Percentiles rank a stretch among this genome's conserved stretches.
These are phyloP conservation scores for Typha latifolia DNA, from an alignment of 176 grass and related monocot genomes.

Conservation along the genomic window DNA sequence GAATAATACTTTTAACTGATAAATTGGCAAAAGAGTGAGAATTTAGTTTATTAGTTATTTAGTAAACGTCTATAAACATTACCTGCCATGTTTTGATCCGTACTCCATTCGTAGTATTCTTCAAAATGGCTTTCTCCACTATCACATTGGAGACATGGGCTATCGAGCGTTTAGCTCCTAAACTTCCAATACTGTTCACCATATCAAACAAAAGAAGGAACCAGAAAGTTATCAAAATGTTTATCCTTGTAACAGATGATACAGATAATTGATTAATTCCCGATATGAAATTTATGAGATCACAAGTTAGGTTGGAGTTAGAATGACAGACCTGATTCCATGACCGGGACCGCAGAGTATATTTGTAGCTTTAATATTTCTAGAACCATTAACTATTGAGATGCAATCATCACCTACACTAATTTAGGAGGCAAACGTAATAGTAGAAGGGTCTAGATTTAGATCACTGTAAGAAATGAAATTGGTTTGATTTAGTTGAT, in stretches of 20 bases:
- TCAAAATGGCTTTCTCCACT: slow-evolving; percentile 48
- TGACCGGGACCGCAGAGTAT: slow-evolving; percentile 77
- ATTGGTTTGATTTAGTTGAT: too few species aligned
- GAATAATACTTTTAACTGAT: not conserved
- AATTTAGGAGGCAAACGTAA: not conserved
- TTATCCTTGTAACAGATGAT: not conserved
- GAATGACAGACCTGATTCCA: not conserved
- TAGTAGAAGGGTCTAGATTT: not conserved
- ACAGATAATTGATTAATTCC: too few species aligned
- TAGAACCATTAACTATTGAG: slow-evolving; percentile 61
- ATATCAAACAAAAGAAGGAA: not conserved
- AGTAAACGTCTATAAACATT: not conserved
- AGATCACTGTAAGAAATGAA: not conserved
- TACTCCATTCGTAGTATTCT: slow-evolving; percentile 68
- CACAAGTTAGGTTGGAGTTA: not conserved
- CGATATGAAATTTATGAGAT: not conserved
- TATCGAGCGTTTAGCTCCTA: slow-evolving; percentile 40
- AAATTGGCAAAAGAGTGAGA: not conserved
- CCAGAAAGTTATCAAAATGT: not conserved
- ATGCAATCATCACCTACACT: slow-evolving; percentile 78
- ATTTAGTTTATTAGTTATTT: not conserved
- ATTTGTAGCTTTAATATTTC: slow-evolving; percentile 31
- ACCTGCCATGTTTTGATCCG: slow-evolving; percentile 96
- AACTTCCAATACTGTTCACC: slow-evolving; percentile 67
- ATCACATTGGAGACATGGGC: slow-evolving; percentile 66